Base-by-base conservation (phyloP, 495 filamentous ascomycete species). In the Choiromyces venosus region DNA sequence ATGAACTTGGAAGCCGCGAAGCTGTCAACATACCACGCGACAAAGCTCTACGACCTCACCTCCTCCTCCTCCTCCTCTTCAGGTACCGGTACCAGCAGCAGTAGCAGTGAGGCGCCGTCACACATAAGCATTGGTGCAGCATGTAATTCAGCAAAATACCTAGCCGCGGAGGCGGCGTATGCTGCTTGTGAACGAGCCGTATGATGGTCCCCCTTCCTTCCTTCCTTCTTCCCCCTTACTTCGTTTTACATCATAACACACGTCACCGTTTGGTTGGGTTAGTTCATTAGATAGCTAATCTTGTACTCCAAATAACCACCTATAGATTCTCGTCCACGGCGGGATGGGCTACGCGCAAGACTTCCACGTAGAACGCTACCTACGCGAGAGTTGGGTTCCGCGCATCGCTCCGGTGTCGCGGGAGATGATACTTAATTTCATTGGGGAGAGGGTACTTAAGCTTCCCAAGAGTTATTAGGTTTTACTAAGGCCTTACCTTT, bases 1-100 rank as follows among this genome's bases (percentile, higher is more conserved):
- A 93, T 93, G 91, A 85, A 89, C 37, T 86, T 94, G 21, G 91
- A 94, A 81, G 91, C 91, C 1, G 91, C 91, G 0, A 93, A 93
- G 81, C 81, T 91, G 68, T 87, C 90, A 6, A 92, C 91, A 0
- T 93, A 93, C 83, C 91, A 93, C 75, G 91, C 91, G 1, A 89
- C 91, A 2, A 84, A 88, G 68, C 82, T 93, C 37, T 94, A 92
- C 74, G 91, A 93, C 81, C 84, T 85, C 16, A 10, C 39, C 29
- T 21, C 38, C 29, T 25, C 46, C 39, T 5, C 68, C 16, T 2
- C 39, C 29, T 21, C 38, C 29, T 25, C 46, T 66, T 5, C 68
- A 40, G 38, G 39, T 19, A 12, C 14, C 2, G 44, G 14, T 42
- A 10, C 14, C 10, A 18, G 40, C 14, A 42, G 14, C 18, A 10